Conservation (phyloP, 805 yeast genomes). For the Hanseniaspora lachancei region DNA sequence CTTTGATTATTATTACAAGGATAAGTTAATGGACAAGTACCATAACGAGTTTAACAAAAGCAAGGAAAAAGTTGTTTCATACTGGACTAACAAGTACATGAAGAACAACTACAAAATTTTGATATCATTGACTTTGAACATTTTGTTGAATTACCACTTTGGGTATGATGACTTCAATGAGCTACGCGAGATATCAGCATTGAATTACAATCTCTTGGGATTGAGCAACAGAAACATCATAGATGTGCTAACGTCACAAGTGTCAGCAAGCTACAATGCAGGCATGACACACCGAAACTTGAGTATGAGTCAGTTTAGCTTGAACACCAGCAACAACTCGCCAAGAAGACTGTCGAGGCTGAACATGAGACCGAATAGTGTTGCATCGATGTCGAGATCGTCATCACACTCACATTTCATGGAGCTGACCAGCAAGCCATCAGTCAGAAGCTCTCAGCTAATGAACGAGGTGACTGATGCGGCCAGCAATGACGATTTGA, state of each 20-base stretch:
- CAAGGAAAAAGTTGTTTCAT: constrained; percentile 22
- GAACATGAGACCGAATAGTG: neutral
- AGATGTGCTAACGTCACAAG: neutral
- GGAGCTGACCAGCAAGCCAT: neutral
- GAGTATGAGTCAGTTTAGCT: neutral
- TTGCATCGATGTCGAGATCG: constrained; percentile 6
- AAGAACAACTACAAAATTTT: constrained; percentile 31
- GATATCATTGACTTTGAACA: constrained; percentile 30
- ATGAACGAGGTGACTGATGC: neutral
- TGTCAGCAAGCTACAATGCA: neutral
- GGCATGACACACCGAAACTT: neutral
- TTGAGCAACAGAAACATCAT: neutral
- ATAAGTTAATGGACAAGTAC: constrained; percentile 18
- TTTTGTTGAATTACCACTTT: constrained; percentile 38
- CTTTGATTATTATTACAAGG: neutral
- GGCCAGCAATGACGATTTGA: neutral
- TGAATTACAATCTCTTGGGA: constrained; percentile 8
- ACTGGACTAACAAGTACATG: constrained; percentile 26
- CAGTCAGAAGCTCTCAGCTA: neutral
- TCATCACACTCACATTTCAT: constrained; percentile 3
- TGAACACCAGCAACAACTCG: neutral
- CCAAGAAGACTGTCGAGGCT: neutral
- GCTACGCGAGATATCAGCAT: constrained; percentile 14
- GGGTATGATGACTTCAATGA: constrained; percentile 32
- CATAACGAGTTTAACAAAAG: constrained; percentile 24